Evolutionary conservation across 2,329 filamentous ascomycete species (phyloP), one percentile per base, ranked within the genome.

Genomic region (Chaetomium sp.): DNA sequence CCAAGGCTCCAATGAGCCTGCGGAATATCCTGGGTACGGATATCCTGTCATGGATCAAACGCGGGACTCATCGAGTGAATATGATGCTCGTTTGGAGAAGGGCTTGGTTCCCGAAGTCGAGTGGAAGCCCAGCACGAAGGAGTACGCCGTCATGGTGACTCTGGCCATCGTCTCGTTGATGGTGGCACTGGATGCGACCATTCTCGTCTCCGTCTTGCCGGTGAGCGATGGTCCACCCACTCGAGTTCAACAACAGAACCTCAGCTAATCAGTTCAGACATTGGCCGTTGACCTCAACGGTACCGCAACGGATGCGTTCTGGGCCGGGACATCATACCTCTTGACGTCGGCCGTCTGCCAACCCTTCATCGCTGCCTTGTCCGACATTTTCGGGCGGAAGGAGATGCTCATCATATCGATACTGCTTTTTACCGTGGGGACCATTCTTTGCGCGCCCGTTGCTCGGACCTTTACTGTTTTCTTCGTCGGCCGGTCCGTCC

Each of bases 301-400:
- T 63, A 65, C 74, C 67, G 67, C 78, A 38, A 72, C 75, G 10
- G 75, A 78, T 55, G 75, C 78, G 0, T 79, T 84, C 63, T 85
- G 83, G 83, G 76, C 80, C 13, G 81, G 79, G 1, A 80, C 81
- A 0, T 76, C 78, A 3, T 85, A 83, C 64, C 75, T 84, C 0
- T 72, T 83, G 13, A 71, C 77, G 4, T 77, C 74, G 21, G 77
- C 80, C 19, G 77, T 78, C 27, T 77, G 78, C 55, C 77, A 81
- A 55, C 80, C 79, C 23, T 72, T 80, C 57, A 77, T 78, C 61
- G 77, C 78, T 0, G 72, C 76, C 0, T 71, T 82, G 4, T 78
- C 79, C 10, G 76, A 81, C 62, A 77, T 82, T 23, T 82, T 85
- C 63, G 82, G 81, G 2, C 79, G 81, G 23, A 79, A 79, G 25